Evolutionary conservation across 208 protist species (phyloP), one percentile per base, ranked within the genome.

Genomic region (Trypanosoma scelopori): DNA sequence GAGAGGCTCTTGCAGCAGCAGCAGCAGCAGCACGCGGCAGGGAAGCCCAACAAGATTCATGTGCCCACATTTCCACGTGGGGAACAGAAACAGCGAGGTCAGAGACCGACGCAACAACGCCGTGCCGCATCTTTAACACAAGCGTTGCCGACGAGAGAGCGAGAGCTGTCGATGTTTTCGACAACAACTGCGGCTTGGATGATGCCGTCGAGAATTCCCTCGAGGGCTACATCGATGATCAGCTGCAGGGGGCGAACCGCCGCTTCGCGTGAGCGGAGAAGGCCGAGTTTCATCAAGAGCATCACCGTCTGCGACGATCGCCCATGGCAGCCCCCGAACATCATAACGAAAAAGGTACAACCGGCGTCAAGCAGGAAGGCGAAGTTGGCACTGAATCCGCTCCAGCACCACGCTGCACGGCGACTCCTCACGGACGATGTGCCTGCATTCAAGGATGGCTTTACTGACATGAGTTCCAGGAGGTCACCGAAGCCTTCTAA

Each of bases 221-320:
- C 30, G 15, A 43, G n/a, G 6, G 13, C 25, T 23, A 4, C 43
- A 35, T 5, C 57, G 11, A 47, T 18, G 12, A 23, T 52, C 18
- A 48, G 5, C 57, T 22, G 2, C 57, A 37, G 9, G 9, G 32
- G 9, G 32, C 32, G 32, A 9, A 11, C 32, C 9, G 32, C 32
- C 32, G 9, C 43, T 43, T 12, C 25, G 1, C 11, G 43, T 39
- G 57, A 25, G 30, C 12, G 37, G 35, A n/a, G 3, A n/a, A 70
- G 20, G 25, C 58, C 49, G 20, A 65, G 66, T 28, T 71, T 71
- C 27, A 71, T 71, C 45, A 49, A 71, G 6, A 59, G 48, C 37
- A 51, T 71, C 27, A 20, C 42, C 43, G 0, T 71, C 18, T 30
- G 46, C 45, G 66, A 65, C 12, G 50, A 65, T 35, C 57, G 65